Conservation (phyloP, 306 rosid genomes). For the Ormosia semicastrata region DNA sequence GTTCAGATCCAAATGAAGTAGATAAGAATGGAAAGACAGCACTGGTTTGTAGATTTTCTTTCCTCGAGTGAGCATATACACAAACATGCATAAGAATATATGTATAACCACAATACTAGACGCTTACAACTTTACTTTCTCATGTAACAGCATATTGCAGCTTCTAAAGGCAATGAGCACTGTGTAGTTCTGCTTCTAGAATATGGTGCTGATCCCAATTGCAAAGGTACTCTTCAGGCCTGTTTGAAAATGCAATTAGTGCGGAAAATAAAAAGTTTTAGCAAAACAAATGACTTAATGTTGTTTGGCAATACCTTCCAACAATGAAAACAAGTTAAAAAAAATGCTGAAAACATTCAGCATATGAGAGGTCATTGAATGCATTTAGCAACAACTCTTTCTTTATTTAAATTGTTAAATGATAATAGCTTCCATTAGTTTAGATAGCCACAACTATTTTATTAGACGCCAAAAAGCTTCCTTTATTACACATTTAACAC, state of each 20-base stretch:
- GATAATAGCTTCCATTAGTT: not conserved
- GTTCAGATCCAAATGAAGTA: constrained; percentile 69
- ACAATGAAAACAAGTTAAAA: not conserved
- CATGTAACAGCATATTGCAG: constrained; percentile 64
- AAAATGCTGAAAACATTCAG: not conserved
- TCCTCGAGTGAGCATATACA: not conserved
- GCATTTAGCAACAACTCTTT: not conserved
- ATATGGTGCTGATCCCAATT: constrained; percentile 62
- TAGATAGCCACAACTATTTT: not conserved
- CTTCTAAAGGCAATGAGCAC: constrained; percentile 50
- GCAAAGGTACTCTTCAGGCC: constrained; percentile 42
- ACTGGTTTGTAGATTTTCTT: constrained; percentile 47
- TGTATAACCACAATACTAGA: not conserved
- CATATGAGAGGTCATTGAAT: not conserved
- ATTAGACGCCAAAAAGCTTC: not conserved
- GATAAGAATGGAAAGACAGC: constrained; percentile 57
- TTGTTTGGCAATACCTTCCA: not conserved
- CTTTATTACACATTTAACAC: too few species aligned
- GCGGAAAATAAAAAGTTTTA: not conserved
- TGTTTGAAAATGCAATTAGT: not conserved
- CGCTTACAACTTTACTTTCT: not conserved
- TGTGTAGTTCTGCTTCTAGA: constrained; percentile 58
- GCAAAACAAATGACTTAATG: not conserved
- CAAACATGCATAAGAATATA: not conserved
- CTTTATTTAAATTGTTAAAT: not conserved